Conservation (phyloP, 2,329 filamentous ascomycete species). For the Penicillium sp. region DNA sequence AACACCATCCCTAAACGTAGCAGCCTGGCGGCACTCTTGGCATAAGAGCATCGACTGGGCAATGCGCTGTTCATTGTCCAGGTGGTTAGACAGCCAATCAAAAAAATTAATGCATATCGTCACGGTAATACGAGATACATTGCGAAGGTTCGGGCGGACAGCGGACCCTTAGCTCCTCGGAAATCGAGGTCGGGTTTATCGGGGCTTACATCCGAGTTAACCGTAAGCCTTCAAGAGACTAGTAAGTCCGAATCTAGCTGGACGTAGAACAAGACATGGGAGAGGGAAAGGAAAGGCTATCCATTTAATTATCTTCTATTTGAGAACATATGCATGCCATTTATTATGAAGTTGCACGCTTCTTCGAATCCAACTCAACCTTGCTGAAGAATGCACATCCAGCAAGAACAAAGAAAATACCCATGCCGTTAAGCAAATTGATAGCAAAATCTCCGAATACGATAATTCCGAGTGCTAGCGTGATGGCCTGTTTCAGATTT, state of each 20-base stretch:
- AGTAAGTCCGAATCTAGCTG: not conserved
- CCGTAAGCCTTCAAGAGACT: not conserved
- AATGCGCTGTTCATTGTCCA: not conserved
- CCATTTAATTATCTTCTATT: not conserved
- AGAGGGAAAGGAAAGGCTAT: not conserved
- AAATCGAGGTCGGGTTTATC: not conserved
- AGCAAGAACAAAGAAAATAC: conserved; percentile 19
- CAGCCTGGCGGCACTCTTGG: conserved; percentile 9
- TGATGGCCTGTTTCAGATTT: conserved; percentile 26
- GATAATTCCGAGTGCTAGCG: conserved; percentile 22
- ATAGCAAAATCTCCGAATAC: conserved; percentile 20
- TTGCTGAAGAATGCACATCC: conserved; percentile 27
- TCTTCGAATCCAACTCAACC: conserved; percentile 26
- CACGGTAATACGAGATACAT: conserved; percentile 10
- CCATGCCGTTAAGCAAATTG: conserved; percentile 22
- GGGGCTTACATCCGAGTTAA: not conserved
- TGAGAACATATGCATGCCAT: not conserved
- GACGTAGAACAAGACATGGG: not conserved
- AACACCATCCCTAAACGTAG: not conserved
- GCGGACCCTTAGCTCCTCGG: not conserved
- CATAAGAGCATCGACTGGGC: not conserved
- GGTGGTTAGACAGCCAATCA: not conserved
- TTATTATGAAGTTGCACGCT: conserved; percentile 4
- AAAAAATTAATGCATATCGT: not conserved
- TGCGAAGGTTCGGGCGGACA: not conserved